Evolutionary conservation across 495 filamentous ascomycete species (phyloP).

Genomic region (Penicillium ochrochloron): DNA sequence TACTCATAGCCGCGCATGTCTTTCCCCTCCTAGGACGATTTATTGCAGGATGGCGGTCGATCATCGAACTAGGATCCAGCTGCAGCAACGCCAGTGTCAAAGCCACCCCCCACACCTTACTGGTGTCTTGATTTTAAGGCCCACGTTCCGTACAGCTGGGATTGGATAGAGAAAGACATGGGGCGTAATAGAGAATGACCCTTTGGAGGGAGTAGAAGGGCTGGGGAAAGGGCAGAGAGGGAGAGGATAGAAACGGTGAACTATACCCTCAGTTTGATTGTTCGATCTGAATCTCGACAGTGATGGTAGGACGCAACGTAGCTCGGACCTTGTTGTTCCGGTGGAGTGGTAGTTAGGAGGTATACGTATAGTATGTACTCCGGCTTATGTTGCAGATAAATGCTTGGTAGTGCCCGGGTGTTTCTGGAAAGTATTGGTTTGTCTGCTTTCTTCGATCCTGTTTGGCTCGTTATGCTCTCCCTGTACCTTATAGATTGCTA

Average conservation of each 20-base stretch:
- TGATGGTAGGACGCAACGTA: background rate
- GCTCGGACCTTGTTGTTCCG: background rate
- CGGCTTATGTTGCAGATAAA: background rate
- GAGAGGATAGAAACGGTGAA: slow-evolving; percentile 2
- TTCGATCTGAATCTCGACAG: background rate
- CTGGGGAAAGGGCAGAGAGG: background rate
- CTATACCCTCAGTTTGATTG: background rate
- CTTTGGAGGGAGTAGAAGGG: background rate
- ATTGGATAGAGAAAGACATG: slow-evolving; percentile 3
- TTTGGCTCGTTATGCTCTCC: background rate
- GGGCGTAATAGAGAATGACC: background rate
- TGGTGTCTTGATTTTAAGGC: slow-evolving; percentile 15
- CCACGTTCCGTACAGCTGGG: slow-evolving; percentile 26
- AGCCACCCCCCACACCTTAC: slow-evolving; percentile 31
- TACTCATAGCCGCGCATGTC: slow-evolving; percentile 50
- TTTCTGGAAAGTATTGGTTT: background rate
- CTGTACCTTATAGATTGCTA: background rate
- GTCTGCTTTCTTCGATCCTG: background rate
- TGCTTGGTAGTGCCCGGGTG: background rate
- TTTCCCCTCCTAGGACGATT: slow-evolving; percentile 42
- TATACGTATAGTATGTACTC: slow-evolving; percentile 2
- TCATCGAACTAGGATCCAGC: slow-evolving; percentile 46
- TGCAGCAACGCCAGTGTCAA: slow-evolving; percentile 33
- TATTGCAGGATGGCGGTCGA: slow-evolving; percentile 54
- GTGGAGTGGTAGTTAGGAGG: background rate